phyloP scores from a whole-genome alignment of 257 asterid species.

The Cinchona pubescens region DNA sequence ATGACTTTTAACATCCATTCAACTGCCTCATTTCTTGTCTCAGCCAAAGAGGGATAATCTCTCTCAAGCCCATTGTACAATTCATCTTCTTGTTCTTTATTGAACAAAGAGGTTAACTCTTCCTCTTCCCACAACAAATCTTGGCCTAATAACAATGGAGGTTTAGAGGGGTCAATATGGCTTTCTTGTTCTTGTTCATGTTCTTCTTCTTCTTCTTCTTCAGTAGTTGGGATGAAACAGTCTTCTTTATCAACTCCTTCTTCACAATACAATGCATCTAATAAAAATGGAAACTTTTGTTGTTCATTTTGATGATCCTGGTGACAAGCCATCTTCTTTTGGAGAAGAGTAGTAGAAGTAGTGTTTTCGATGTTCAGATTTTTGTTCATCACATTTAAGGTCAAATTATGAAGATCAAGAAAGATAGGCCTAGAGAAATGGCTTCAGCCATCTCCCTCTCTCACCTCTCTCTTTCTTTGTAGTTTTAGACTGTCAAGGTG shows the following conservation, averaged over 20 bases:
- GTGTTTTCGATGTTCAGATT: constrained; percentile 9
- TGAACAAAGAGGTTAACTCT: constrained; percentile 45
- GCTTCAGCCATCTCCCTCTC: constrained; percentile 37
- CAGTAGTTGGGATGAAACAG: constrained; percentile 20
- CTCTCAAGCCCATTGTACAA: constrained; percentile 20
- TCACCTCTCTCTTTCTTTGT: neutral
- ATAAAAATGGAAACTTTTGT: constrained; percentile 26
- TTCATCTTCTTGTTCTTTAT: constrained; percentile 50
- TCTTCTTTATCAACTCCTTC: constrained; percentile 28
- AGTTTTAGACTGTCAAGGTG: neutral
- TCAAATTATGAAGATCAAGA: constrained; percentile 22
- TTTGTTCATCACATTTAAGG: constrained; percentile 32
- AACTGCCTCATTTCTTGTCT: constrained; percentile 49
- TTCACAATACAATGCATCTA: constrained; percentile 48
- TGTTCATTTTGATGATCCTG: constrained; percentile 26
- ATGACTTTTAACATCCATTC: constrained; percentile 60
- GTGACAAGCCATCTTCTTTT: constrained; percentile 43
- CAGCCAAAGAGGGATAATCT: constrained; percentile 28
- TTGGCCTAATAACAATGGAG: constrained; percentile 24
- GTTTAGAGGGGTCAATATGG: constrained; percentile 6
- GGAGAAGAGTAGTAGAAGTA: constrained; percentile 28
- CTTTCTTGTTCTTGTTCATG: too few species aligned
- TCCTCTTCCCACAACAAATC: constrained; percentile 44
- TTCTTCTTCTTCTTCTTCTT: too few species aligned
- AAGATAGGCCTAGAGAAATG: constrained; percentile 26